Evolutionary conservation across 208 protist genomes (phyloP).

Genomic region (Porcisia hertigi): DNA sequence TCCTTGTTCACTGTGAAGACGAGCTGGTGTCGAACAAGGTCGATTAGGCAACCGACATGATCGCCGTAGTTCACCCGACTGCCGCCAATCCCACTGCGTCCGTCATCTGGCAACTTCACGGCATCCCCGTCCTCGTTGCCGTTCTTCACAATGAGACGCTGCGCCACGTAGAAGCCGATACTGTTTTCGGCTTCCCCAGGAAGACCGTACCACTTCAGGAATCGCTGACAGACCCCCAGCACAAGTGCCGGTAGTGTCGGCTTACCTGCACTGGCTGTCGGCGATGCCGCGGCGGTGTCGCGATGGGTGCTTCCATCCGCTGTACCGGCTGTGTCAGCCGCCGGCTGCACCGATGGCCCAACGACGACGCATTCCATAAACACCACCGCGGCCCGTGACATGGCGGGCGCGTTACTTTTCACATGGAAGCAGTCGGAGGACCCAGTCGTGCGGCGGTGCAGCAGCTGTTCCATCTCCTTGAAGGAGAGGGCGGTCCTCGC

Average conservation of each 20-base stretch:
- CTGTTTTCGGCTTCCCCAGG: conserved; percentile 68
- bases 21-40: conserved; percentile 59
- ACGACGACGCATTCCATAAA: conserved; percentile 63
- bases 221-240: conserved; percentile 53
- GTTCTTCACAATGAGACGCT: conserved; percentile 66
- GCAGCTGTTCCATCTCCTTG: conserved; percentile 28
- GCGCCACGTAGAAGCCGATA: conserved; percentile 67
- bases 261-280: background rate
- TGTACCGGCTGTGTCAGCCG: background rate
- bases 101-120: conserved; percentile 34
- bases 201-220: conserved; percentile 48
- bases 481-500: conserved; percentile 19
- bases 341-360: background rate
- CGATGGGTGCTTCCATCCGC: background rate
- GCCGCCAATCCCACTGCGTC: conserved; percentile 9
- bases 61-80: conserved; percentile 51
- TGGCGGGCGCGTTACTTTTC: conserved; percentile 51
- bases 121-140: conserved; percentile 46
- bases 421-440: conserved; percentile 54
- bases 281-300: background rate
- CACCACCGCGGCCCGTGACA: conserved; percentile 47
- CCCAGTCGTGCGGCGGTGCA: conserved; percentile 25
- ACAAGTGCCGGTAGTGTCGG: conserved; percentile 38
- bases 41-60: conserved; percentile 69
- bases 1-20: conserved; percentile 69